These are phyloP conservation scores for Triangularia verruculosa DNA, from an alignment of 2,329 filamentous ascomycete genomes.

Conservation along the genomic window DNA sequence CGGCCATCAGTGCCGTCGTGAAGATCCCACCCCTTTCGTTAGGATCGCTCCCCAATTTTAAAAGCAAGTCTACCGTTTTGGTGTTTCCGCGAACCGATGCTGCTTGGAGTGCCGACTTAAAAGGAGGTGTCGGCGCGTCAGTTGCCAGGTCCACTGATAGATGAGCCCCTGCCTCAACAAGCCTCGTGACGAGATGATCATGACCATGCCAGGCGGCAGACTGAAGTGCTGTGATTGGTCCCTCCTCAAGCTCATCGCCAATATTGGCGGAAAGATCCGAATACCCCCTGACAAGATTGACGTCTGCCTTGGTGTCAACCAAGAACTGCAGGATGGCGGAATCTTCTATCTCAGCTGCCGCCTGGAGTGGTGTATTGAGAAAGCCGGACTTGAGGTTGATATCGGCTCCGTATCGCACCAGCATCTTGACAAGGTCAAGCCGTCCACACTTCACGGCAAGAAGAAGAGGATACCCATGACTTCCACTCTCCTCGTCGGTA, in stretches of 20 bases:
- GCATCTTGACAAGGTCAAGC: neutral
- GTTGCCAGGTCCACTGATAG: neutral
- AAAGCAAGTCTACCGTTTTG: neutral
- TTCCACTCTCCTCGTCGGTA: neutral
- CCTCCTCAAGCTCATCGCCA: neutral
- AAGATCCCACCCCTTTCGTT: conserved; percentile 5
- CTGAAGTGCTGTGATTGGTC: conserved; percentile 7
- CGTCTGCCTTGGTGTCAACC: neutral
- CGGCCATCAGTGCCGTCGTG: conserved; percentile 6
- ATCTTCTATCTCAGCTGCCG: neutral
- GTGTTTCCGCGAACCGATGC: neutral
- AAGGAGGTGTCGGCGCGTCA: neutral
- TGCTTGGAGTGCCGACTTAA: conserved; percentile 9
- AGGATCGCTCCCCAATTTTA: conserved; percentile 2
- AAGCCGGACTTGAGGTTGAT: conserved; percentile 1
- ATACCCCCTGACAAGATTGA: neutral
- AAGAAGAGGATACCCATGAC: neutral
- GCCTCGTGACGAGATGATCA: neutral
- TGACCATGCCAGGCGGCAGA: conserved; percentile 8
- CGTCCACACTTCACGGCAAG: neutral
- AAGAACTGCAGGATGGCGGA: neutral
- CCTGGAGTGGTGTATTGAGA: neutral
- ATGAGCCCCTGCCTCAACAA: neutral
- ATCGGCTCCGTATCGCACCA: conserved; percentile 7
- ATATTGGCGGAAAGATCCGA: neutral